Base-by-base conservation (phyloP, 2,329 filamentous ascomycete genomes). In the Tolypocladium tundrense region DNA sequence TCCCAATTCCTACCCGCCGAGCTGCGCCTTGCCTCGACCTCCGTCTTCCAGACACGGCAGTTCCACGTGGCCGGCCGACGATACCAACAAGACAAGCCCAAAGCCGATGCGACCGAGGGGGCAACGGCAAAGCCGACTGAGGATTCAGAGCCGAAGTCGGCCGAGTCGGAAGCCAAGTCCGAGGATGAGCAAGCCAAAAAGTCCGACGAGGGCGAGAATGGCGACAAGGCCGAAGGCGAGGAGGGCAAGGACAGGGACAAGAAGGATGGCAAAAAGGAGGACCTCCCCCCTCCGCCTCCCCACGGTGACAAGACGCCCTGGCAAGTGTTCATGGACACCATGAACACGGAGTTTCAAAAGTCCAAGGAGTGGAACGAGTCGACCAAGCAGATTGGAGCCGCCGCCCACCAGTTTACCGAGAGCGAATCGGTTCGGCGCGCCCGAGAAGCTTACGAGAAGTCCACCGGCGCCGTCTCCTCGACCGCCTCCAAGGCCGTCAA, bases 301-400 rank as follows among this genome's bases (percentile, higher is more conserved):
- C 94, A 99, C 69, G 94, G 94, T 60, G 91, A 96, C 77, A 99
- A 99, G 80, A 94, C 93, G 3, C 94, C 94, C 57, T 97, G 94
- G 92, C 91, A 97, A 72, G 94, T 99, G 39, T 99, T 99, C 77
- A 90, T 90, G 69, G 94, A 99, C 70, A 99, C 94, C n/a, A 84
- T 99, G 75, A 85, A 90, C 72, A 82, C 81, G 58, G 94, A 99
- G 75, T 96, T 99, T 76, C 91, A 97, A 73, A 89, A 91, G 56
- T 97, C 92, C 19, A 96, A 97, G 71, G 94, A 99, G 73, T 99
- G 94, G 94, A 96, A 99, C 69, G 94, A 99, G 70, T 96, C 91
- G 50, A 99, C 93, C 48, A 97, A 99, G 77, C 90, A 94, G 64
- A 83, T 99, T 48, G 89, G 90, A 21, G 90, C 90, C 54, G 90